Evolutionary conservation across 306 rosid genomes (phyloP).

Genomic region (Psophocarpus tetragonolobus): DNA sequence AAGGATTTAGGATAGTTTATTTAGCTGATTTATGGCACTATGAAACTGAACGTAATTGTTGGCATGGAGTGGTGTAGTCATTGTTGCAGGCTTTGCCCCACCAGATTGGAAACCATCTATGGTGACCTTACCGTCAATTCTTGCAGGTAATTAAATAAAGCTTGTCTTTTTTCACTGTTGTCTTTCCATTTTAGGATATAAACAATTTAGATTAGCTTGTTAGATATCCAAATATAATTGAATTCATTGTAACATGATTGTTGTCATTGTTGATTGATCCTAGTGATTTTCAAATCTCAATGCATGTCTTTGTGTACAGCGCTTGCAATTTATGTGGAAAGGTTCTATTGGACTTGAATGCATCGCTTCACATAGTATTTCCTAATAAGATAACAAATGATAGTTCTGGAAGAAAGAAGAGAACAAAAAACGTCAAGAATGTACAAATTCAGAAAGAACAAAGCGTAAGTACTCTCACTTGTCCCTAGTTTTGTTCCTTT

Average conservation of each 20-base stretch:
- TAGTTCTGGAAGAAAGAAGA: not conserved
- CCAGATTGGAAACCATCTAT: not conserved
- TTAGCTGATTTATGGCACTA: not conserved
- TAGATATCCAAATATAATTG: not conserved
- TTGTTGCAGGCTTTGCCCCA: constrained; percentile 13
- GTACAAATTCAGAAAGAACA: not conserved
- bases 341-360: constrained; percentile 1
- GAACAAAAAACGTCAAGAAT: not conserved
- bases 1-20: not conserved
- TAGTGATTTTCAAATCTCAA: not conserved
- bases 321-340: constrained; percentile 31
- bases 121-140: not conserved
- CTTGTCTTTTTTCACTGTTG: too few species aligned
- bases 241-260: not conserved
- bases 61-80: constrained; percentile 7
- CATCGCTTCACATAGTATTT: not conserved
- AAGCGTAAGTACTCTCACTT: not conserved
- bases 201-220: not conserved
- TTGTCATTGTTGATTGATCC: not conserved
- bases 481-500: not conserved
- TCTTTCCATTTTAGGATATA: not conserved
- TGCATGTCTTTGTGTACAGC: constrained; percentile 11
- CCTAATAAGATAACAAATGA: not conserved
- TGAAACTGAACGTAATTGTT: not conserved
- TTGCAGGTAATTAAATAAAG: not conserved